Conservation (phyloP, 345 rosid genomes). For the Cochlearia excelsa region DNA sequence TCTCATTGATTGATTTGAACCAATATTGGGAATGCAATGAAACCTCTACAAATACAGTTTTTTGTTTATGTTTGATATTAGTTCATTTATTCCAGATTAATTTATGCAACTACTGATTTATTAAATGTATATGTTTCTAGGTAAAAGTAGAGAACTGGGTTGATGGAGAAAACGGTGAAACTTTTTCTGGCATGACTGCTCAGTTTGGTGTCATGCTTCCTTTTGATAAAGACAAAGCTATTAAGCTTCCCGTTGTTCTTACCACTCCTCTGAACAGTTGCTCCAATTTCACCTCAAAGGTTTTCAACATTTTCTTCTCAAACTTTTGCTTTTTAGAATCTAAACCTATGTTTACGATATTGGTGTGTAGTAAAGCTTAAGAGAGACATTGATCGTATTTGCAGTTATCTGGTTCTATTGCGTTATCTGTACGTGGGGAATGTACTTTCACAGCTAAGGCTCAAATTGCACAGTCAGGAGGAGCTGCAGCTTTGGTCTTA, state of each 20-base stretch:
- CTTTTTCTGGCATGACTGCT: constrained; percentile 65
- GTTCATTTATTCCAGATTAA: no score
- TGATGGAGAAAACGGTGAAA: constrained; percentile 50
- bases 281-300: constrained; percentile 69
- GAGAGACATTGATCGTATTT: constrained; percentile 1
- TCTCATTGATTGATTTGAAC: background rate
- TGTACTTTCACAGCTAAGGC: constrained; percentile 75
- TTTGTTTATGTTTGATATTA: no score
- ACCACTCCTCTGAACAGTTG: constrained; percentile 73
- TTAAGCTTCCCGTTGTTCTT: constrained; percentile 50
- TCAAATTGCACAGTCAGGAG: constrained; percentile 65
- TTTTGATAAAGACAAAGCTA: constrained; percentile 45
- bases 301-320: constrained; percentile 26
- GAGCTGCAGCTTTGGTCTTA: constrained; percentile 77
- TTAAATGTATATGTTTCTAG: constrained; percentile 31
- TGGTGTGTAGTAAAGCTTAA: background rate
- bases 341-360: background rate
- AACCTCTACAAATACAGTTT: background rate
- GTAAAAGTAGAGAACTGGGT: constrained; percentile 82
- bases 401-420: constrained; percentile 70
- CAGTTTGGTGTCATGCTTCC: constrained; percentile 69
- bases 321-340: background rate
- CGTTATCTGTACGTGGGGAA: constrained; percentile 68
- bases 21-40: constrained; percentile 5
- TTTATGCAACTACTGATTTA: background rate